A percentile compares a stretch with the other conserved stretches of the same genome.
Evolutionary conservation across 176 grass and related monocot species (phyloP).

Genomic region (Calamus simplicifolius): DNA sequence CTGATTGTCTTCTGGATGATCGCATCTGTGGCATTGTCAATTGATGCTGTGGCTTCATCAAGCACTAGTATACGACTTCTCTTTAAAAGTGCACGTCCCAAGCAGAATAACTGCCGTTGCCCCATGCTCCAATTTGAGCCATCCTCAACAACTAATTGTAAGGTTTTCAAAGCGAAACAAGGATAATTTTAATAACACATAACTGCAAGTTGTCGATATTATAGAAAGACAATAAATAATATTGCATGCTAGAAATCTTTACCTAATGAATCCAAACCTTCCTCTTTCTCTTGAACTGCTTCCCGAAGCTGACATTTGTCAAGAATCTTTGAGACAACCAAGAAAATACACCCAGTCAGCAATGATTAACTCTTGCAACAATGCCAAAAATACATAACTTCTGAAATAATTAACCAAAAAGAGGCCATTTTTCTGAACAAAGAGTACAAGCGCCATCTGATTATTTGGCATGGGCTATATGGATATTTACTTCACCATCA

Average conservation of each 20-base stretch:
- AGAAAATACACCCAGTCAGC: slow-evolving; percentile 6
- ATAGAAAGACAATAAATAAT: background rate
- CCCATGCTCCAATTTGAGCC: slow-evolving; percentile 99
- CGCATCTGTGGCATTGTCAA: slow-evolving; percentile 83
- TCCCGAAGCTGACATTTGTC: slow-evolving; percentile 89
- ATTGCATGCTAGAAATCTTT: background rate
- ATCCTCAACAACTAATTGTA: slow-evolving; percentile 57
- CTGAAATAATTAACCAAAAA: no score
- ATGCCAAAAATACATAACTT: no score
- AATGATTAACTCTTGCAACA: background rate
- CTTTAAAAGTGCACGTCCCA: slow-evolving; percentile 72
- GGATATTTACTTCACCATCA: no score
- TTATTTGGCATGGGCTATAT: no score
- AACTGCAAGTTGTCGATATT: background rate
- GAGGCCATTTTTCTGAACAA: no score
- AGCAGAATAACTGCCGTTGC: slow-evolving; percentile 86
- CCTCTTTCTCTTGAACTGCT: slow-evolving; percentile 71
- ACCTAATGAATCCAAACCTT: slow-evolving; percentile 74
- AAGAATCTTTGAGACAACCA: slow-evolving; percentile 44
- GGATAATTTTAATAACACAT: background rate
- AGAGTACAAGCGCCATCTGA: no score
- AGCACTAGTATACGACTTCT: slow-evolving; percentile 66
- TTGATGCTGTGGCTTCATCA: slow-evolving; percentile 79
- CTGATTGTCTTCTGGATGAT: slow-evolving; percentile 85
- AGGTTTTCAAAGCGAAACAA: background rate